Evolutionary conservation across 192 early-diverging fungal genomes (phyloP).

Genomic region (Gigaspora rosea): DNA sequence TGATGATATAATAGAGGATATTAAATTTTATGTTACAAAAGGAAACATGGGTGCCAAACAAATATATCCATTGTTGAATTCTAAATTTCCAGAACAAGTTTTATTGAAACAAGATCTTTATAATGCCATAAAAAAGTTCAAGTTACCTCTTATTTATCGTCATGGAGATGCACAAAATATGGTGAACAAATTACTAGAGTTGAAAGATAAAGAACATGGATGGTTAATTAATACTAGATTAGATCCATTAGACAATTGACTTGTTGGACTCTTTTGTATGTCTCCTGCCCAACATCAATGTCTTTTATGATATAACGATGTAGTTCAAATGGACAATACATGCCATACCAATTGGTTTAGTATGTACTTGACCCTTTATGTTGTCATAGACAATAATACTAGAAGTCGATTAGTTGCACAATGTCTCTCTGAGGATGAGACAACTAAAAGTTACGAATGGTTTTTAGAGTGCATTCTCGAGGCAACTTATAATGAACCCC

Average conservation of each 20-base stretch:
- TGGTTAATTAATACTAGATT: not conserved
- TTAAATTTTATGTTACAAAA: too few relatives aligned
- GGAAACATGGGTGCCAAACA: too few relatives aligned
- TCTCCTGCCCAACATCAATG: not conserved
- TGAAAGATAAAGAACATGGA: not conserved
- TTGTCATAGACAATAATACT: not conserved
- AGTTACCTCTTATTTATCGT: too few relatives aligned
- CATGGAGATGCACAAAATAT: not conserved
- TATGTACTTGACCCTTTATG: not conserved
- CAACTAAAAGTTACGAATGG: not conserved
- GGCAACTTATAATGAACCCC: not conserved
- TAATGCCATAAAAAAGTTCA: too few relatives aligned
- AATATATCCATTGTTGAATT: too few relatives aligned
- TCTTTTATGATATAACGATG: not conserved
- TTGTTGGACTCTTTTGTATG: not conserved
- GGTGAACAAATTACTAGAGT: not conserved
- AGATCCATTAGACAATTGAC: not conserved
- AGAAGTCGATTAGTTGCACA: not conserved
- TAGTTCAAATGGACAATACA: not conserved
- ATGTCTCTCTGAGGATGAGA: not conserved
- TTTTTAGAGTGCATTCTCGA: not conserved
- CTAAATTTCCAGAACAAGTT: too few relatives aligned
- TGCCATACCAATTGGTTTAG: not conserved
- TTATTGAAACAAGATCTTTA: too few relatives aligned
- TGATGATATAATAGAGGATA: too few relatives aligned